phyloP scores from a whole-genome alignment of 352 stramenopile genomes.

The Globisporangium solare region DNA sequence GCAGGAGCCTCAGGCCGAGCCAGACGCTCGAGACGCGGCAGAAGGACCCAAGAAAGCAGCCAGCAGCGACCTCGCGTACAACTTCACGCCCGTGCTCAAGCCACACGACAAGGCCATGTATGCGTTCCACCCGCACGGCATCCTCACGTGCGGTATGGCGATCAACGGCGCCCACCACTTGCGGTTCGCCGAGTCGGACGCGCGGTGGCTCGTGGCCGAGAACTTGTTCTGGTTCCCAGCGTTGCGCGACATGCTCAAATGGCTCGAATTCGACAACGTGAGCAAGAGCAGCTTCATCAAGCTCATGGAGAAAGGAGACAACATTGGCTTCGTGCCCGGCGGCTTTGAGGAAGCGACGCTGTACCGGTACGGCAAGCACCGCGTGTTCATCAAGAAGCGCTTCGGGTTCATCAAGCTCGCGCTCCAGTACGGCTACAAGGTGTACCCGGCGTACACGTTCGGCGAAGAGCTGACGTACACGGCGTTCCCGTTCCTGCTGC shows the following conservation, averaged over 20 bases:
- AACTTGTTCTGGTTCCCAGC: constrained; percentile 60
- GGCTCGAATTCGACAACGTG: constrained; percentile 49
- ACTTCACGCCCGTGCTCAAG: constrained; percentile 28
- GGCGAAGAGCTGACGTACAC: constrained; percentile 86
- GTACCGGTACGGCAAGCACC: constrained; percentile 66
- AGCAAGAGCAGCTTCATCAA: constrained; percentile 34
- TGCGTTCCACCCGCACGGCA: constrained; percentile 57
- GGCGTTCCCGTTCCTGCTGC: constrained; percentile 75
- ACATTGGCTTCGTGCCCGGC: constrained; percentile 79
- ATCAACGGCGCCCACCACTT: constrained; percentile 46
- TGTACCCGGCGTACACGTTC: constrained; percentile 89
- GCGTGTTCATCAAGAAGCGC: constrained; percentile 87
- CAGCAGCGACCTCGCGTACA: constrained; percentile 10
- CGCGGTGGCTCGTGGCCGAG: constrained; percentile 52
- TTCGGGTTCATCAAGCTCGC: constrained; percentile 92
- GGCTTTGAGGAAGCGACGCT: constrained; percentile 93
- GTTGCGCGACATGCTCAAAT: constrained; percentile 54
- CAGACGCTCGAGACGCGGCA: neutral
- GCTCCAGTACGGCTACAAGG: constrained; percentile 85
- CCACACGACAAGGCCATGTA: constrained; percentile 40
- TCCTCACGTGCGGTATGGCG: constrained; percentile 41
- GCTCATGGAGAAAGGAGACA: constrained; percentile 45
- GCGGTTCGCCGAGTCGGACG: constrained; percentile 33
- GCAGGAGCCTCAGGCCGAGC: constrained; percentile 4
- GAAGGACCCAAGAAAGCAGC: neutral